phyloP scores from a whole-genome alignment of 257 asterid species.

The Gentiana macrophylla region DNA sequence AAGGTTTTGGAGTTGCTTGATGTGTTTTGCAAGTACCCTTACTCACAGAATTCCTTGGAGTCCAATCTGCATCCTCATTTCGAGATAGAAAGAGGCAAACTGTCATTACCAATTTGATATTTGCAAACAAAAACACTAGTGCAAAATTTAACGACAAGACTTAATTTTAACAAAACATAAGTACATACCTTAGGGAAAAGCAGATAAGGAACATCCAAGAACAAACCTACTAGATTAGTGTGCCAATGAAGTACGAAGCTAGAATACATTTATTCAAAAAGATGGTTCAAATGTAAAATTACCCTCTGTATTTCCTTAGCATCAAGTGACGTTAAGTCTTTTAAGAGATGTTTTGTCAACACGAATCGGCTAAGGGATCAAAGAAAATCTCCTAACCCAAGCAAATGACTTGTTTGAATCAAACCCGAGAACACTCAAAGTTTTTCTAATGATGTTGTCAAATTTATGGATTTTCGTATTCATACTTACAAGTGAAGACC shows the following conservation, averaged over 20 bases:
- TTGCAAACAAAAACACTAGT: not conserved
- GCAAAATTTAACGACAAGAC: not conserved
- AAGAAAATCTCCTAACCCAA: too few relatives aligned
- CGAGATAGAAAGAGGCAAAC: conserved; percentile 48
- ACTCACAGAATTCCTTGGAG: conserved; percentile 44
- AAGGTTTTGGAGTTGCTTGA: conserved; percentile 7
- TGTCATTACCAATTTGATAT: conserved; percentile 10
- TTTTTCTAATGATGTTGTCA: too few relatives aligned
- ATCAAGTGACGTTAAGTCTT: too few relatives aligned
- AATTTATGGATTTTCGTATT: too few relatives aligned
- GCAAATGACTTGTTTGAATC: too few relatives aligned
- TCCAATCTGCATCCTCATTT: conserved; percentile 76
- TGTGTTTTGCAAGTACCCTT: conserved; percentile 12
- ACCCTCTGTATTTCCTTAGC: too few relatives aligned
- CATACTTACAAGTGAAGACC: too few relatives aligned
- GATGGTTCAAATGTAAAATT: not conserved
- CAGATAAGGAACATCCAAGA: not conserved
- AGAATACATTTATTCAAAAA: not conserved
- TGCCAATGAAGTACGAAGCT: not conserved
- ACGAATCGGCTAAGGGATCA: too few relatives aligned
- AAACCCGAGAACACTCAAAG: too few relatives aligned
- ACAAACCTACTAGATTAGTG: not conserved
- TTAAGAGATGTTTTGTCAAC: too few relatives aligned
- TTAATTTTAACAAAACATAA: not conserved
- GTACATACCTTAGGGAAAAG: not conserved